Base-by-base conservation (phyloP, 2,329 filamentous ascomycete species). In the Dactylella cylindrospora region DNA sequence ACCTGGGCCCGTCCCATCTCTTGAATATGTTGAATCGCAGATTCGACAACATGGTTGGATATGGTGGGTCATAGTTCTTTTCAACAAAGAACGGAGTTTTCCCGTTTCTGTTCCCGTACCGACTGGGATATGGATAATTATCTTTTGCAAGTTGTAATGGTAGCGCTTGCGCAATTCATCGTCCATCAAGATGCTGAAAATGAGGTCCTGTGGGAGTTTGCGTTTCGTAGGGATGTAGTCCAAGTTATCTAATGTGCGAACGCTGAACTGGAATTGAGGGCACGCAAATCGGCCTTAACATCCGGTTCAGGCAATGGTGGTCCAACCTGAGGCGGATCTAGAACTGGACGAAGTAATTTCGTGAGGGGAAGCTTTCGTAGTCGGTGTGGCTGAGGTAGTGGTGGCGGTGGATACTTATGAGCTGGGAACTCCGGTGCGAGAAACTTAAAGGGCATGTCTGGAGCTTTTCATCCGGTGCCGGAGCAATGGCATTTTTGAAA, bases 1-100 rank as follows among this genome's bases (percentile, higher is more conserved):
- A n/a, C n/a, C n/a, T 32, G 22, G 20, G 13, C 10, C n/a, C 41
- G 26, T 45, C 17, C 3, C 33, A 45, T 23, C 12, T n/a, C 15
- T 13, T 33, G 29, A 45, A 33, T 31, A 45, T 22, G 33, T 45
- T 45, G 19, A 45, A 45, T 20, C 41, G 10, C n/a, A 45, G 19
- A 23, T 45, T 45, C 7, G 6, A 12, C 15, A 45, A 19, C 41
- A 45, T 45, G 28, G 13, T 23, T 17, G 26, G 28, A 22, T 22
- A 13, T 13, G 41, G 41, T 32, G n/a, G n/a, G n/a, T 33, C 41
- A 20, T 45, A 45, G 17, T 45, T 29, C n/a, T n/a, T n/a, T 33
- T 6, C 28, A 22, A 32, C 9, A 10, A 45, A 28, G 13, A 45
- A 29, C 19, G 29, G 41, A 6, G 13, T 15, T 15, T 15, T 6